A percentile compares a stretch with the other conserved stretches of the same genome.
phyloP scores from a whole-genome alignment of 2,329 filamentous ascomycete species.

The Byssoonygena ceratinophila region DNA sequence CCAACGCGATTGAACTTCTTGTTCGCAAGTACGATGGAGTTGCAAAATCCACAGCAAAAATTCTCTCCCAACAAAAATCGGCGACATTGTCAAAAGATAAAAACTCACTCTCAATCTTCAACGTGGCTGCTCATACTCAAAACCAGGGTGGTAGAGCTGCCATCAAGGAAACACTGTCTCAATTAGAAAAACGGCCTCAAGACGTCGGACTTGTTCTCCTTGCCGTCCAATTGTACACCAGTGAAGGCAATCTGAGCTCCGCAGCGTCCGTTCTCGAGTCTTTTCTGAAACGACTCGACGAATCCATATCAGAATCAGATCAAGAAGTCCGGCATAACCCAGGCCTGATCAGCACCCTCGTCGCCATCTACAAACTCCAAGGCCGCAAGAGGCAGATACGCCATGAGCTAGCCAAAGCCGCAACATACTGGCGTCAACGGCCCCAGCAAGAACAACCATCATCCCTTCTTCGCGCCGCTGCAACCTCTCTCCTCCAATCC shows the following conservation, averaged over 20 bases:
- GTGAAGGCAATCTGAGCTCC: slow-evolving; percentile 58
- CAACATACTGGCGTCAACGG: slow-evolving; percentile 65
- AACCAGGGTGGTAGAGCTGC: slow-evolving; percentile 54
- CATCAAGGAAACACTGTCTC: slow-evolving; percentile 56
- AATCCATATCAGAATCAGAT: slow-evolving; percentile 45
- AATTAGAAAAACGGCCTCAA: slow-evolving; percentile 62
- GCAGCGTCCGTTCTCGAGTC: slow-evolving; percentile 66
- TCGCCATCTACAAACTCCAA: slow-evolving; percentile 67
- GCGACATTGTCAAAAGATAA: slow-evolving; percentile 42
- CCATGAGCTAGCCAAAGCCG: slow-evolving; percentile 64
- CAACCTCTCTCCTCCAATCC: slow-evolving; percentile 70
- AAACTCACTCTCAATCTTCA: slow-evolving; percentile 51
- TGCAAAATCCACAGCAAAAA: slow-evolving; percentile 44
- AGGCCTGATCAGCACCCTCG: slow-evolving; percentile 67
- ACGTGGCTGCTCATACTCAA: slow-evolving; percentile 63
- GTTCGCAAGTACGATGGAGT: slow-evolving; percentile 51
- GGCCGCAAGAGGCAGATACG: slow-evolving; percentile 63
- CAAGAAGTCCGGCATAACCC: slow-evolving; percentile 69
- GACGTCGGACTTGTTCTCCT: slow-evolving; percentile 74
- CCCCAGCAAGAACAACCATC: slow-evolving; percentile 45
- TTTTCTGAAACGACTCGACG: slow-evolving; percentile 62
- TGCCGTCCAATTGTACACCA: slow-evolving; percentile 68
- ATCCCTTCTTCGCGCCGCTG: slow-evolving; percentile 70
- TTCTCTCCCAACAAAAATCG: slow-evolving; percentile 38
- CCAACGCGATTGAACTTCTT: slow-evolving; percentile 47